Conservation (phyloP, 2,329 filamentous ascomycete genomes). For the Atkinsonella texensis region DNA sequence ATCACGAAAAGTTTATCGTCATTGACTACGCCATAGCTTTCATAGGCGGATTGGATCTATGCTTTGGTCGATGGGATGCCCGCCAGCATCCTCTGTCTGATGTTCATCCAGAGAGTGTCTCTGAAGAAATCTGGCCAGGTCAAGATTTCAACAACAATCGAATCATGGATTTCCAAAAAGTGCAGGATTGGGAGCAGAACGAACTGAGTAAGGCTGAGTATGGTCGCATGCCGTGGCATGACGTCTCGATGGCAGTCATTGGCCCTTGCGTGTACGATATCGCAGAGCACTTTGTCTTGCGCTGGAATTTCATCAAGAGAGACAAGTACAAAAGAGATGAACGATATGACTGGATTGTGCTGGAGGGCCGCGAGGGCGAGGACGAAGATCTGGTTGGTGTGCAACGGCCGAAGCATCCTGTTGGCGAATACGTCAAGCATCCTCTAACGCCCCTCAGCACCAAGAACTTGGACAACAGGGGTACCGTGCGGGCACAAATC, state of each 20-base stretch:
- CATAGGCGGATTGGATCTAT: constrained; percentile 87
- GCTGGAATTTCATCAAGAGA: constrained; percentile 95
- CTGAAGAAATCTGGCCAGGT: constrained; percentile 80
- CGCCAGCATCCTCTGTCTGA: constrained; percentile 79
- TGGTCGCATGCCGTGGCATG: constrained; percentile 97
- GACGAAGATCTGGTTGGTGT: constrained; percentile 82
- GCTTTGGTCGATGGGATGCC: constrained; percentile 89
- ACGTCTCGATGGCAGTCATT: constrained; percentile 83
- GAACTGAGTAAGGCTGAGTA: constrained; percentile 84
- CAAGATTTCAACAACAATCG: constrained; percentile 98
- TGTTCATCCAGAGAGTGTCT: constrained; percentile 71
- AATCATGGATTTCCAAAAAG: constrained; percentile 88
- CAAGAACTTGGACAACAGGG: constrained; percentile 53
- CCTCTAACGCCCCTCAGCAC: constrained; percentile 57
- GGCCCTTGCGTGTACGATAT: constrained; percentile 89
- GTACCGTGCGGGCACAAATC: constrained; percentile 70
- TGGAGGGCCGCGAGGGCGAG: constrained; percentile 63
- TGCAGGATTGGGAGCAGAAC: constrained; percentile 86
- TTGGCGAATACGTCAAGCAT: constrained; percentile 77
- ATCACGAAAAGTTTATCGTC: constrained; percentile 96
- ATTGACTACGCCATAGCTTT: constrained; percentile 87
- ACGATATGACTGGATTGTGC: constrained; percentile 70
- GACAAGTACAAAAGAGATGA: constrained; percentile 94
- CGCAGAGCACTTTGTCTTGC: constrained; percentile 84
- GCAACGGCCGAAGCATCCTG: constrained; percentile 77